phyloP scores from a whole-genome alignment of 2,329 filamentous ascomycete genomes.

The Colletotrichum zoysiae region DNA sequence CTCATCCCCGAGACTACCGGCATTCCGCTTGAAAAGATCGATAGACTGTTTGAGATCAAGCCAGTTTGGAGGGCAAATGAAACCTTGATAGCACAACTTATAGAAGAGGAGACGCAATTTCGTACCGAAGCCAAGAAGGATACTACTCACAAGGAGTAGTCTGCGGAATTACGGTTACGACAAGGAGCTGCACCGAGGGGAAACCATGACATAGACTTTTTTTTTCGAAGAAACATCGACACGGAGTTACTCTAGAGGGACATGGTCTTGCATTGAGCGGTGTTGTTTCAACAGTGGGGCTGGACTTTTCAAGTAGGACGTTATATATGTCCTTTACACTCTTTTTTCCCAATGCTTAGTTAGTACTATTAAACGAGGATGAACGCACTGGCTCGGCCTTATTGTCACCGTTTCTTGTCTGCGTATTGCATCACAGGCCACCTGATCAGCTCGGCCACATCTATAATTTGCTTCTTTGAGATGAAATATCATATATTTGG shows the following conservation, averaged over 20 bases:
- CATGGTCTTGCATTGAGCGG: not conserved
- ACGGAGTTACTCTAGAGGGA: not conserved
- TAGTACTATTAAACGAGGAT: no score
- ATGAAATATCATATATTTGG: no score
- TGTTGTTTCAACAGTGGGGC: not conserved
- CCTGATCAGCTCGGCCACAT: no score
- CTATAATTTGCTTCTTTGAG: no score
- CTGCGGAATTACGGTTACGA: not conserved
- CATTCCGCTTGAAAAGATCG: conserved; percentile 64
- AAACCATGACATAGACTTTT: not conserved
- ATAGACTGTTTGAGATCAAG: conserved; percentile 59
- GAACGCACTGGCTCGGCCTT: no score
- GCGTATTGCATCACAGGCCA: no score
- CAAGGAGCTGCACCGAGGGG: no score
- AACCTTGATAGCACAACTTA: conserved; percentile 33
- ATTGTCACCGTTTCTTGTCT: no score
- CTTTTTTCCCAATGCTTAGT: no score
- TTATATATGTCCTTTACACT: not conserved
- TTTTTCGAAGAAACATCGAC: not conserved
- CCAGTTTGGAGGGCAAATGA: conserved; percentile 37
- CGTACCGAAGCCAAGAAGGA: conserved; percentile 32
- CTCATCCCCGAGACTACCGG: conserved; percentile 66
- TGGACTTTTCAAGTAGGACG: no score
- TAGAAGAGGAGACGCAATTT: conserved; percentile 35
- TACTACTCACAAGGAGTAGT: conserved; percentile 30